Conservation (phyloP, 805 yeast genomes). For the Saturnispora bothae region DNA sequence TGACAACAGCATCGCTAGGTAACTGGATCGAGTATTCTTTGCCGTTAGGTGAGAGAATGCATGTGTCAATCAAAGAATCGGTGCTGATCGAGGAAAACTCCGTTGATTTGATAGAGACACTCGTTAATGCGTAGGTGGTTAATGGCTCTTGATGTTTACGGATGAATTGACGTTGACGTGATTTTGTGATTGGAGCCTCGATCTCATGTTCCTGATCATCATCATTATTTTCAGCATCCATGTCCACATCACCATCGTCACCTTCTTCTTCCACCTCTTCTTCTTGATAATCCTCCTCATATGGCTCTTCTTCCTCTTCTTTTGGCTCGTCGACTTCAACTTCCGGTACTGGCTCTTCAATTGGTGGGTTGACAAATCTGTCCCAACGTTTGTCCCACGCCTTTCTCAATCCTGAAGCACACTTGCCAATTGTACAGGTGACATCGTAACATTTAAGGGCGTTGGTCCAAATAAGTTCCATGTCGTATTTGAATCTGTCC, state of each 20-base stretch:
- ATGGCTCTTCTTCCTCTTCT: not conserved
- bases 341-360: not conserved
- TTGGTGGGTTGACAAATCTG: slow-evolving; percentile 18
- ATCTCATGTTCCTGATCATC: slow-evolving; percentile 1
- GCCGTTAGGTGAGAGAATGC: slow-evolving; percentile 26
- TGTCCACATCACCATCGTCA: slow-evolving; percentile 7
- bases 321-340: not conserved
- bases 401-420: slow-evolving; percentile 51
- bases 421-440: slow-evolving; percentile 58
- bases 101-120: slow-evolving; percentile 3
- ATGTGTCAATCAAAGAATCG: slow-evolving; percentile 15
- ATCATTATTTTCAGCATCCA: not conserved
- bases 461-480: slow-evolving; percentile 59
- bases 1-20: slow-evolving; percentile 32
- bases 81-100: not conserved
- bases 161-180: slow-evolving; percentile 13
- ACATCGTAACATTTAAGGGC: slow-evolving; percentile 73
- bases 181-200: not conserved
- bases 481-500: slow-evolving; percentile 47
- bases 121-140: slow-evolving; percentile 24
- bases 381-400: slow-evolving; percentile 35
- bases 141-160: slow-evolving; percentile 16
- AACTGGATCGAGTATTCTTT: slow-evolving; percentile 34
- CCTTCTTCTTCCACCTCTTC: not conserved
- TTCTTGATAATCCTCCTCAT: not conserved